A percentile compares a stretch with the other conserved stretches of the same genome.
Evolutionary conservation across 2,329 filamentous ascomycete genomes (phyloP).

Genomic region (Aspergillus luchuensis): DNA sequence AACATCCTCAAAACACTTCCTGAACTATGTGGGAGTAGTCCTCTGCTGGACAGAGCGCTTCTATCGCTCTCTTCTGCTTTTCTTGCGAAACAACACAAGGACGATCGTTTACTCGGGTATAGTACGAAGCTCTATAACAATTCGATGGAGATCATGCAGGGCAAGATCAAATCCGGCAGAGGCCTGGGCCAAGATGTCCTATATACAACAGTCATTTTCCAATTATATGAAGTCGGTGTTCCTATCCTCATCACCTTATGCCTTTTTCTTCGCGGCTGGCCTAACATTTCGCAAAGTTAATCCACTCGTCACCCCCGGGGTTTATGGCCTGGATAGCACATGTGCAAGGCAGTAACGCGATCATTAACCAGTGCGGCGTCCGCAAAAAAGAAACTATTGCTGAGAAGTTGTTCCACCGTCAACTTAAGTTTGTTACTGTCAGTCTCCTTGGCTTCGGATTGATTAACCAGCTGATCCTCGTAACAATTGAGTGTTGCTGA

Average conservation of each 20-base stretch:
- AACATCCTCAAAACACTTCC: constrained; percentile 20
- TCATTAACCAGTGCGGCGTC: constrained; percentile 13
- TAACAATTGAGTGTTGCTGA: constrained; percentile 9
- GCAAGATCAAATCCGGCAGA: constrained; percentile 16
- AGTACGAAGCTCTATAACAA: constrained; percentile 24
- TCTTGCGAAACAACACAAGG: constrained; percentile 20
- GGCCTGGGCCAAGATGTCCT: constrained; percentile 20
- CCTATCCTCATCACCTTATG: not conserved
- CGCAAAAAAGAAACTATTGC: constrained; percentile 9
- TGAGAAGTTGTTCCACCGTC: constrained; percentile 23
- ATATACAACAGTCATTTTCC: constrained; percentile 25
- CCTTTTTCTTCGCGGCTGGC: not conserved
- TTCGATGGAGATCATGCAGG: constrained; percentile 19
- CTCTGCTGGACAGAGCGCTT: constrained; percentile 20
- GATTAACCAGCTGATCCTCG: not conserved
- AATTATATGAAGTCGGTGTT: constrained; percentile 26
- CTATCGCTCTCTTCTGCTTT: constrained; percentile 20
- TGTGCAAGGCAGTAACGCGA: constrained; percentile 26
- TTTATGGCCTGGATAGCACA: constrained; percentile 27
- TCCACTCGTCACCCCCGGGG: constrained; percentile 24
- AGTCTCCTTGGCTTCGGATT: not conserved
- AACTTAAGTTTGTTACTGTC: constrained; percentile 26
- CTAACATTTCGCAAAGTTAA: constrained; percentile 17
- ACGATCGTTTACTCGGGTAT: constrained; percentile 20
- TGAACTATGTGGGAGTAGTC: constrained; percentile 16